phyloP scores from a whole-genome alignment of 1,139 yeast species.

The Kurtzmaniella quercitrusa region DNA sequence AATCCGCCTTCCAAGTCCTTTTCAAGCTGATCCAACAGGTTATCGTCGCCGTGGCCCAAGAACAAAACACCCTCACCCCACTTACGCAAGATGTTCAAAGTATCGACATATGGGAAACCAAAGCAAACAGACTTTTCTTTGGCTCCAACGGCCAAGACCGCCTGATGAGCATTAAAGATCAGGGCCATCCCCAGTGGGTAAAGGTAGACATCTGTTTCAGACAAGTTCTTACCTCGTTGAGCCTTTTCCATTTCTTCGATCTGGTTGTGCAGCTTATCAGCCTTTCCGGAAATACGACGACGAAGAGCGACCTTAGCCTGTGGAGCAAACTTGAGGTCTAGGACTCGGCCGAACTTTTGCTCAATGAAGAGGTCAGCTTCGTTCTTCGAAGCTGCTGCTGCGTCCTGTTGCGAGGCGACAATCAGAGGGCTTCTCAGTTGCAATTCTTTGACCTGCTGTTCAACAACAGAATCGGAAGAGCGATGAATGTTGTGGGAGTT shows the following conservation, averaged over 20 bases:
- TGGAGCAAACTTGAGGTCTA: conserved; percentile 69
- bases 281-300: conserved; percentile 70
- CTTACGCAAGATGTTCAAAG: conserved; percentile 75
- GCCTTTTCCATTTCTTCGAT: conserved; percentile 28
- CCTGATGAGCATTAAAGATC: conserved; percentile 77
- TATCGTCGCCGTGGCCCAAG: conserved; percentile 78
- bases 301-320: conserved; percentile 74
- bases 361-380: conserved; percentile 74
- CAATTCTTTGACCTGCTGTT: conserved; percentile 34
- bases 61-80: conserved; percentile 89
- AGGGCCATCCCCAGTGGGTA: conserved; percentile 94
- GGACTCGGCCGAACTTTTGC: conserved; percentile 84
- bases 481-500: conserved; percentile 14
- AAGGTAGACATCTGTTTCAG: conserved; percentile 69
- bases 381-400: conserved; percentile 14
- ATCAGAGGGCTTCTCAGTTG: conserved; percentile 35
- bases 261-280: conserved; percentile 40
- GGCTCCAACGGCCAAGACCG: conserved; percentile 37
- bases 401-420: conserved; percentile 14
- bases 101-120: conserved; percentile 95
- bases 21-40: conserved; percentile 65
- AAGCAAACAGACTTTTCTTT: conserved; percentile 76
- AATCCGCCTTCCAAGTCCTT: conserved; percentile 53
- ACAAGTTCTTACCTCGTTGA: conserved; percentile 29
- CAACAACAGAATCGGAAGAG: conserved; percentile 25